Evolutionary conservation across 805 yeast genomes (phyloP), one percentile per base, ranked within the genome.

Genomic region (Saccharomyces cerevisiae): DNA sequence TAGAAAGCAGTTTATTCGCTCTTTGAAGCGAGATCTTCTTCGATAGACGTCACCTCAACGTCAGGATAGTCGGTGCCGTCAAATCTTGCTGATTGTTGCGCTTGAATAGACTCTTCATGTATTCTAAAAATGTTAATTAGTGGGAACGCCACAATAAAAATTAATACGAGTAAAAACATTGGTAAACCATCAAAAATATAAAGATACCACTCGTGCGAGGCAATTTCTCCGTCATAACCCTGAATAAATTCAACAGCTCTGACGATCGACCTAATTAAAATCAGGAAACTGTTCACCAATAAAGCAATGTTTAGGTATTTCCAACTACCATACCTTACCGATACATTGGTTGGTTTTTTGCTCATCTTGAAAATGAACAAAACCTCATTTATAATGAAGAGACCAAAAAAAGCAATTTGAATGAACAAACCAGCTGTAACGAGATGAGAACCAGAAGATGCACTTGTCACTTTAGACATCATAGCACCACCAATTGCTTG

Each of bases 401-500:
- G 22, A 3, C 62, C 67, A 53, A 72, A 68, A 48, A 67, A 65
- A 1, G 55, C 58, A 24, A 70, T 55, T 55, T 71, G 74, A 10
- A 72, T 57, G 50, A 61, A 57, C 26, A 72, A 53, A 27, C 75
- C 75, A 14, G 56, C 69, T 14, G 67, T 55, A 27, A 66, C 59
- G 10, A 72, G 41, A 8, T 56, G 46, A 22, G 56, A 48, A 26
- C 73, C 74, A 46, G 56, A 24, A 0, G 51, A 43, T 1, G 32
- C 28, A n/a, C 46, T 32, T 4, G 48, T 49, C 9, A 22, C 28
- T 2, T 51, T 29, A 6, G 66, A 58, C 64, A 62, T 57, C 21
- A 70, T 27, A 2, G 73, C 73, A 47, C 70, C 74, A 29, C 74
- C 74, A 26, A 58, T 56, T 13, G 63, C 65, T 59, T 70, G 74